Percentiles rank a stretch among this genome's conserved stretches.
phyloP scores from a whole-genome alignment of 192 early-diverging fungal species.

The Coemansia brasiliensis region DNA sequence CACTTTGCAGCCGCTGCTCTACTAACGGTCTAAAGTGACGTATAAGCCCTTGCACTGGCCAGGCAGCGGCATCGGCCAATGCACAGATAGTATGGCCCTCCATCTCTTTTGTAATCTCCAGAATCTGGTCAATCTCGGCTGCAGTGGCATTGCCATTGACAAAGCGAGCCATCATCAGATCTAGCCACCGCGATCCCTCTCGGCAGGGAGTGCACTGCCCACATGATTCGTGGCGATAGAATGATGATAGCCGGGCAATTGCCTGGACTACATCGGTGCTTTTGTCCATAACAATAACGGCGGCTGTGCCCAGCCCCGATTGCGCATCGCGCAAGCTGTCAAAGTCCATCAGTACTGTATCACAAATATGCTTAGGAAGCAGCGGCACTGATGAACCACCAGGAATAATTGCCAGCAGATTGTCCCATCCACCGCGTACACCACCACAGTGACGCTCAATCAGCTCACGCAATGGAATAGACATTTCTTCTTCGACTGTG shows the following conservation, averaged over 20 bases:
- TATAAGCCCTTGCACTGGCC: slow-evolving; percentile 96
- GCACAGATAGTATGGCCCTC: slow-evolving; percentile 99
- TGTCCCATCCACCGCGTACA: slow-evolving; percentile 98
- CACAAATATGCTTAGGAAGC: slow-evolving; percentile 79
- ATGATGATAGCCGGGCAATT: slow-evolving; percentile 87
- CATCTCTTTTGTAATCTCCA: slow-evolving; percentile 94
- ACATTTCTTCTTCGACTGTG: slow-evolving; percentile 99
- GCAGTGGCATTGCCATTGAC: slow-evolving; percentile 78
- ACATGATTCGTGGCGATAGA: slow-evolving; percentile 97
- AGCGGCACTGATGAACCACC: slow-evolving; percentile 95
- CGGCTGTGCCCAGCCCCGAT: slow-evolving; percentile 93
- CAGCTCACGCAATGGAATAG: slow-evolving; percentile 89
- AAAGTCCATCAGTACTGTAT: slow-evolving; percentile 97
- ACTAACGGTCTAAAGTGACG: slow-evolving; percentile 71
- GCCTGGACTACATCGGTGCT: slow-evolving; percentile 91
- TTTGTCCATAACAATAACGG: slow-evolving; percentile 99
- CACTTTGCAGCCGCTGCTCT: slow-evolving; percentile 36
- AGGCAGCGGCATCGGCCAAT: slow-evolving; percentile 97
- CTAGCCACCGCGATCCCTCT: slow-evolving; percentile 94
- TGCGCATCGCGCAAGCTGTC: slow-evolving; percentile 93
- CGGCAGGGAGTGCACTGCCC: slow-evolving; percentile 99
- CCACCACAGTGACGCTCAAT: slow-evolving; percentile 95
- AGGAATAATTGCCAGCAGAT: slow-evolving; percentile 94
- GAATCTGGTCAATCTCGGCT: slow-evolving; percentile 94
- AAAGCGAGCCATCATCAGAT: slow-evolving; percentile 95